Evolutionary conservation across 148 eudicot species (phyloP), one percentile per base, ranked within the genome.

Genomic region (Chenopodium album): DNA sequence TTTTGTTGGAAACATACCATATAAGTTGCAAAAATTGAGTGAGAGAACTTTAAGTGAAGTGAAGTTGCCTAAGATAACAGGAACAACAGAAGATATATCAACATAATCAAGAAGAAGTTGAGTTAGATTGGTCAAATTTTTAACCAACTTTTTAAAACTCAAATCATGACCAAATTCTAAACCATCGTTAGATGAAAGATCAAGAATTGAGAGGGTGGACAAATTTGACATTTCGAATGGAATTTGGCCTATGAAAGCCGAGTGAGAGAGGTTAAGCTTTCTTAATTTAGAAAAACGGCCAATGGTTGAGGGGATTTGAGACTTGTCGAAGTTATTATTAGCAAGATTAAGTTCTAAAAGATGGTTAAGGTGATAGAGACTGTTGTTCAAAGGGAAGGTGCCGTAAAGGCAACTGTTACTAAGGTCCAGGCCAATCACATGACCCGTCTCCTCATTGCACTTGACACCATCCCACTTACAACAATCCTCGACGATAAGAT

Each of bases 381-480:
- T 68, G 47, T 62, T 84, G 23, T 47, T 84, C 0, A 70, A 26
- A 2, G 81, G 54, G 60, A 83, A 34, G 19, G 75, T 71, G 4
- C 88, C 90, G 20, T n/a, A 37, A 19, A 88, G 83, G 44, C 79
- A 77, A 62, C 88, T 84, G 77, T 62, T 32, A 46, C 84, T 88
- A 68, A 88, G 83, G 80, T 84, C 80, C 14, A 88, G 88, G 1
- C 80, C 85, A 28, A 74, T 76, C 6, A 88, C 86, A 76, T 86
- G 81, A 59, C 90, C 86, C 0, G 79, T 79, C 20, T 29, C 2
- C 37, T 77, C 23, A 4, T 85, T 77, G 48, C 88, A 89, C 64
- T 48, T n/a, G 31, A 86, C 91, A 5, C 89, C 87, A 47, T 86
- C 86, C 89, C 89, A 86, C 1, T 26, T 72, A 82, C 89, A 86